Base-by-base conservation (phyloP, 306 rosid genomes). In the Ormosia emarginata region DNA sequence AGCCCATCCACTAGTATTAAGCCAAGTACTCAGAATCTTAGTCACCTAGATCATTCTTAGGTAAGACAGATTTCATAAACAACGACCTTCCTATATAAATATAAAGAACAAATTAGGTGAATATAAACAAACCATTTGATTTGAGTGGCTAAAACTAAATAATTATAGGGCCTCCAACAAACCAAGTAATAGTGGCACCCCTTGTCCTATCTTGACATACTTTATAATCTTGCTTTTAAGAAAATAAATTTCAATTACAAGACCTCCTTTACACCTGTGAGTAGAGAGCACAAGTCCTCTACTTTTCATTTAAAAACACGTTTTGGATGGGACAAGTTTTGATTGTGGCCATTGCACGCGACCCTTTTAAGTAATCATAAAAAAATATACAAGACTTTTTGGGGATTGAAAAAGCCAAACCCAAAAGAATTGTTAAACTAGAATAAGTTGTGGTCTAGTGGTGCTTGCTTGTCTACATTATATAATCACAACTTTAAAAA, bases 341-440 rank as follows among this genome's bases (percentile, higher is more conserved):
- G 75, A 80, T 50, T 75, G 81, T 86, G 68, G 76, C 63, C 53
- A 75, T 79, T 71, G 89, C 89, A 86, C 89, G 89, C 89, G 66
- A 57, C n/a, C 29, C 81, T 83, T 86, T 24, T 56, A 32, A 56
- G 68, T 46, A 86, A 79, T 80, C 14, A 80, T 79, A 59, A 78
- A 77, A 75, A 62, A 84, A 68, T 67, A 0, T 39, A 37, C 18
- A 68, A 41, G 70, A 62, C 82, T 52, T 80, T 85, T 69, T 6
- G 18, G 58, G 29, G 67, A 74, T 80, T 74, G 82, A 55, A 80
- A 80, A 85, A 50, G 69, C 88, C 85, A 85, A 85, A 85, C 71
- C 71, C 9, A 76, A 75, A 62, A 75, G 74, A 62, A 68, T 80
- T 80, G 50, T 75, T 75, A 80, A 68, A 75, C 39, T 68, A 74